Evolutionary conservation across 352 stramenopile species (phyloP).

Genomic region (Phytopythium boreale): DNA sequence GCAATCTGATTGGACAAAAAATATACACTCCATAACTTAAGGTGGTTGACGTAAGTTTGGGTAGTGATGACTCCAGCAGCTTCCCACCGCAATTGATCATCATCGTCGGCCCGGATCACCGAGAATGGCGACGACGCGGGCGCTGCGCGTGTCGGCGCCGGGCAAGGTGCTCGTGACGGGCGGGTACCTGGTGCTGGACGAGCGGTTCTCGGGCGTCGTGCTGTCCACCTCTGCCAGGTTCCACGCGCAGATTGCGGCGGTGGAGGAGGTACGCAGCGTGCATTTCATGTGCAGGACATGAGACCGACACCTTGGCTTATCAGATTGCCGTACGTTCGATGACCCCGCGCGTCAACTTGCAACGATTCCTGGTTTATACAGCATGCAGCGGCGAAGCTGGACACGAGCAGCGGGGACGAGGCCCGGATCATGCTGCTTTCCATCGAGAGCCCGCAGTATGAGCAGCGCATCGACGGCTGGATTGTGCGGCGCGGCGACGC

Average conservation of each 20-base stretch:
- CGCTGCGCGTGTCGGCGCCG: slow-evolving; percentile 85
- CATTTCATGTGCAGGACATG: neutral
- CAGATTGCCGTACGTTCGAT: no score
- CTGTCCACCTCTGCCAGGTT: slow-evolving; percentile 92
- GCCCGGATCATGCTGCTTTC: slow-evolving; percentile 24
- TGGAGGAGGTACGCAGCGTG: neutral
- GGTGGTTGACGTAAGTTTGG: neutral
- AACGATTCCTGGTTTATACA: no score
- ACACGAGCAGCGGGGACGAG: neutral
- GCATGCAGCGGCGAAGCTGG: neutral
- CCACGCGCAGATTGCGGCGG: slow-evolving; percentile 71
- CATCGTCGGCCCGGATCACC: neutral
- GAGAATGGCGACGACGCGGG: neutral
- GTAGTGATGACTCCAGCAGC: neutral
- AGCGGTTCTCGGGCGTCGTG: slow-evolving; percentile 87
- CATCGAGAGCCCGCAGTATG: slow-evolving; percentile 92
- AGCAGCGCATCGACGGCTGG: slow-evolving; percentile 42
- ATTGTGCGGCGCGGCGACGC: slow-evolving; percentile 19
- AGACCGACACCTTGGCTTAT: no score
- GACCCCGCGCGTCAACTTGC: no score
- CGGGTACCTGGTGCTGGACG: slow-evolving; percentile 95
- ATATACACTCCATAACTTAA: neutral
- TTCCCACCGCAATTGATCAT: neutral
- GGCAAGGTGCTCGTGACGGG: slow-evolving; percentile 97
- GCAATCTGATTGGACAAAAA: no score